These are phyloP conservation scores for Microcera coccophila DNA, from an alignment of 2,329 filamentous ascomycete genomes.

Conservation along the genomic window DNA sequence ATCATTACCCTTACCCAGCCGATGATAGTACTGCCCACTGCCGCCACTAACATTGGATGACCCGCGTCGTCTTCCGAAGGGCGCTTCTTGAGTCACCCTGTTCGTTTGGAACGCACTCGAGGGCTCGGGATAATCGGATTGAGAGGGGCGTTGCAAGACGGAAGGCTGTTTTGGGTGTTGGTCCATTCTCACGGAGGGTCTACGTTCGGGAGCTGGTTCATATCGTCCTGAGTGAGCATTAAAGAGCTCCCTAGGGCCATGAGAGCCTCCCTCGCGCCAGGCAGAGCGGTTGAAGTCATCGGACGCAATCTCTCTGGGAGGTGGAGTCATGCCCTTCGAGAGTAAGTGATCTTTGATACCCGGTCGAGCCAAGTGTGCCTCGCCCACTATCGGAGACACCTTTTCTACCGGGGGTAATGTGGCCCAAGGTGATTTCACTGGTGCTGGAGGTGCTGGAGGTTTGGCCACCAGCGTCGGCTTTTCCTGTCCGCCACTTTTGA, in stretches of 20 bases:
- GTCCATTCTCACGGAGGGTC: conserved; percentile 66
- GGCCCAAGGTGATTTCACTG: conserved; percentile 90
- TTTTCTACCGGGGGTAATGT: conserved; percentile 79
- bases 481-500: conserved; percentile 62
- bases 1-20: conserved; percentile 45
- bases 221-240: conserved; percentile 95
- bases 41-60: conserved; percentile 91
- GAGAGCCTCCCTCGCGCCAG: conserved; percentile 67
- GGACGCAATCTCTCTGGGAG: conserved; percentile 77
- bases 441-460: conserved; percentile 61
- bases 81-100: conserved; percentile 61
- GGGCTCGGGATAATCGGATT: conserved; percentile 69
- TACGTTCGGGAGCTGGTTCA: conserved; percentile 79
- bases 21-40: conserved; percentile 66
- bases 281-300: conserved; percentile 86
- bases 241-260: conserved; percentile 72
- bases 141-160: conserved; percentile 69
- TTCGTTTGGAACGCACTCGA: conserved; percentile 82
- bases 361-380: conserved; percentile 47
- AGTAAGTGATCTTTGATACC: conserved; percentile 53
- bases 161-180: conserved; percentile 66
- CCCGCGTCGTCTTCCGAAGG: conserved; percentile 72
- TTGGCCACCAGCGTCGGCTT: conserved; percentile 73
- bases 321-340: conserved; percentile 51
- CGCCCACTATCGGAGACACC: conserved; percentile 64